Percentiles rank a stretch among this genome's conserved stretches.
phyloP scores from a whole-genome alignment of 345 rosid genomes.

The Durio zibethinus region DNA sequence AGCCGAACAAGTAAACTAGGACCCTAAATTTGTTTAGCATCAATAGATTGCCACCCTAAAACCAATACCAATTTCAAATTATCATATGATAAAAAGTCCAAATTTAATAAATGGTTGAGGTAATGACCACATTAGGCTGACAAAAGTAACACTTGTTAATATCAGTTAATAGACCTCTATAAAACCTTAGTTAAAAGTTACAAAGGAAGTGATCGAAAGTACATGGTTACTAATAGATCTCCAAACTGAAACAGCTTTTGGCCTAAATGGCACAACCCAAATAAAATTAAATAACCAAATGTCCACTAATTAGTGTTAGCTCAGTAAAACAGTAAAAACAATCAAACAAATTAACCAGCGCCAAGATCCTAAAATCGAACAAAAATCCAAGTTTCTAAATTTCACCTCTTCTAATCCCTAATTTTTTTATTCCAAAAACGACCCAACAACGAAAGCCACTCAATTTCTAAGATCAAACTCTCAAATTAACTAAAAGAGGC shows the following conservation, averaged over 20 bases:
- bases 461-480: not conserved
- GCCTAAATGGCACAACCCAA: not conserved
- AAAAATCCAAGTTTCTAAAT: not conserved
- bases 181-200: not conserved
- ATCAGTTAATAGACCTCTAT: not conserved
- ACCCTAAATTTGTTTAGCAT: not conserved
- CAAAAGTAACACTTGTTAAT: not conserved
- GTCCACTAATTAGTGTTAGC: not conserved
- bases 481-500: not conserved
- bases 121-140: not conserved
- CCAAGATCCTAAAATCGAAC: slow-evolving; percentile 15
- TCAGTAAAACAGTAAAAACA: not conserved
- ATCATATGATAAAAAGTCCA: not conserved
- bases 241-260: not conserved
- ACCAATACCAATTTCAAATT: not conserved
- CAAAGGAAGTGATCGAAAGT: not conserved
- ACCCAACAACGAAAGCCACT: not conserved
- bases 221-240: not conserved
- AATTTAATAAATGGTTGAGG: not conserved
- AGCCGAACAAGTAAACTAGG: not conserved
- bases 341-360: not conserved
- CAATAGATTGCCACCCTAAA: not conserved
- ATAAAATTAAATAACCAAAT: slow-evolving; percentile 2
- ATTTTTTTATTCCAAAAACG: not conserved
- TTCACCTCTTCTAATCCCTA: not conserved